Conservation (phyloP, 805 yeast genomes). For the Barnettozyma californica region DNA sequence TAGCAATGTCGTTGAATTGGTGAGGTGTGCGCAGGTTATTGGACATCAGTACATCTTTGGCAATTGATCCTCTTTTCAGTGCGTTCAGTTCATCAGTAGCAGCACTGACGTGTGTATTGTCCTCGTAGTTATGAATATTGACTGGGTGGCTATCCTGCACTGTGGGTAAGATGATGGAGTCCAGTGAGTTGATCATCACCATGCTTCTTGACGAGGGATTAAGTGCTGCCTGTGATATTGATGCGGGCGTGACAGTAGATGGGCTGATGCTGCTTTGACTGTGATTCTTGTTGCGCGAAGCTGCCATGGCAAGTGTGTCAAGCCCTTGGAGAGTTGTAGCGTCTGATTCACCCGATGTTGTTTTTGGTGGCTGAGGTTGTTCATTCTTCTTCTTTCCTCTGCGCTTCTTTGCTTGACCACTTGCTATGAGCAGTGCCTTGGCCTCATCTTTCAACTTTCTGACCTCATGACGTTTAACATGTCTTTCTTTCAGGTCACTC, state of each 20-base stretch:
- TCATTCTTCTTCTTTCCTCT: constrained; percentile 11
- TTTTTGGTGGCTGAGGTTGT: background rate
- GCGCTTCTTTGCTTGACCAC: constrained; percentile 10
- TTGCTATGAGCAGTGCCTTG: constrained; percentile 15
- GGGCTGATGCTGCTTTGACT: background rate
- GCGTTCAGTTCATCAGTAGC: constrained; percentile 27
- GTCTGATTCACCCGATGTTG: background rate
- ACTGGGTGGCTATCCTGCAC: constrained; percentile 20
- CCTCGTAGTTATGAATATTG: constrained; percentile 21
- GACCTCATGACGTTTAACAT: constrained; percentile 39
- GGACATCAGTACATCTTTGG: constrained; percentile 3
- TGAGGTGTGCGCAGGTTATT: background rate
- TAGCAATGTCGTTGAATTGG: background rate
- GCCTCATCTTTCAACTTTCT: constrained; percentile 25
- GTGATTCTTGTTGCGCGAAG: background rate
- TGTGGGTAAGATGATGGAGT: constrained; percentile 25
- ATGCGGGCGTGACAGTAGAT: background rate
- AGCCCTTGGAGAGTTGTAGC: background rate
- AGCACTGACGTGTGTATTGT: constrained; percentile 22
- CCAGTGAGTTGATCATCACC: constrained; percentile 21
- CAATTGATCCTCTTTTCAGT: constrained; percentile 11
- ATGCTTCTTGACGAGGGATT: constrained; percentile 8
- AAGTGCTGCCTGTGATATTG: background rate
- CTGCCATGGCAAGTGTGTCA: background rate
- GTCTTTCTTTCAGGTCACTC: constrained; percentile 46